These are phyloP conservation scores for Wilcoxina mikolae DNA, from an alignment of 495 filamentous ascomycete species.

Conservation along the genomic window DNA sequence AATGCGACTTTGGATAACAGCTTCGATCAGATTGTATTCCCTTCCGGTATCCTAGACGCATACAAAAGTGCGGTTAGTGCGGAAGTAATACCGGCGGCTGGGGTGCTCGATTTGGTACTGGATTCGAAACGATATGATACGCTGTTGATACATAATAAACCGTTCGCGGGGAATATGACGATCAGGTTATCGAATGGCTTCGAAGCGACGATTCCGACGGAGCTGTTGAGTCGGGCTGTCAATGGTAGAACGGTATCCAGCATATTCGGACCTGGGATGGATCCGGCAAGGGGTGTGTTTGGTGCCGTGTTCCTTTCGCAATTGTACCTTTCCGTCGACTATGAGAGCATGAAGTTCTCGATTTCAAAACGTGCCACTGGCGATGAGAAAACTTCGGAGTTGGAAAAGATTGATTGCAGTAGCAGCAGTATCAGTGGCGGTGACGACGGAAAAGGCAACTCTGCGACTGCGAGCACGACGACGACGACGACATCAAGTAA, in stretches of 20 bases:
- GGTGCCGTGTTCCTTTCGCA: constrained; percentile 21
- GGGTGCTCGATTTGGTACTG: too few species aligned
- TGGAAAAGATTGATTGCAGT: background rate
- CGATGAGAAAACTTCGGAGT: background rate
- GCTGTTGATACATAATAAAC: background rate
- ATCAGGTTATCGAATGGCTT: background rate
- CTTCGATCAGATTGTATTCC: background rate
- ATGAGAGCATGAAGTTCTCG: constrained; percentile 10
- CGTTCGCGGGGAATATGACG: background rate
- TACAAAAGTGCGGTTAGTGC: background rate
- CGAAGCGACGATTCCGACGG: background rate
- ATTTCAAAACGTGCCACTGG: constrained; percentile 4
- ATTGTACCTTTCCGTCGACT: constrained; percentile 21
- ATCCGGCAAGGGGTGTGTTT: background rate
- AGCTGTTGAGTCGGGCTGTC: background rate
- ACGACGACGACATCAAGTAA: too few species aligned
- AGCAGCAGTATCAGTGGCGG: background rate
- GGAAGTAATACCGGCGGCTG: too few species aligned
- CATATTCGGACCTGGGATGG: background rate
- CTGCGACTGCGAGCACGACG: background rate
- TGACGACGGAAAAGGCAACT: too few species aligned
- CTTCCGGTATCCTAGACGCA: background rate
- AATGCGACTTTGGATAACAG: background rate
- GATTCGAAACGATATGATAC: background rate
- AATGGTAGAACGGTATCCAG: background rate